Evolutionary conservation across 2,329 filamentous ascomycete species (phyloP).

Genomic region (Thermomyces lanuginosus): DNA sequence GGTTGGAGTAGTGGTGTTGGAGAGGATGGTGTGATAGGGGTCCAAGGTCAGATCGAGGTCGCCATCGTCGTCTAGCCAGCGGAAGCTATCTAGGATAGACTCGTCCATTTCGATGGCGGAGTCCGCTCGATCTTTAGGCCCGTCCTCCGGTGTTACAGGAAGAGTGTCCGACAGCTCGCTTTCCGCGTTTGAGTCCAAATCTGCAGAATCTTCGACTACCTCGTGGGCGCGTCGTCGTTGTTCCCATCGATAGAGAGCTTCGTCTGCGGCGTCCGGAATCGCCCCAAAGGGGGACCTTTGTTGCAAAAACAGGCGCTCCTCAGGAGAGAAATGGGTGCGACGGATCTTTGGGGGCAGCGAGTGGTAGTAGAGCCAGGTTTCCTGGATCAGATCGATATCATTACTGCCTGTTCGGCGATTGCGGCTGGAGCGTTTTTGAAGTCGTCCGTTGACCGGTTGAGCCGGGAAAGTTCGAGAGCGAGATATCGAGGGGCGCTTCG

Average conservation of each 20-base stretch:
- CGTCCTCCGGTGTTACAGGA: conserved; percentile 8
- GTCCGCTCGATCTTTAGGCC: conserved; percentile 13
- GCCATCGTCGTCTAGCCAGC: conserved; percentile 58
- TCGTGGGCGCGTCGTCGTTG: conserved; percentile 19
- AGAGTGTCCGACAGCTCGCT: too few species aligned
- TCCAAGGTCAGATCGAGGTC: conserved; percentile 55
- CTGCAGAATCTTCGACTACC: conserved; percentile 1
- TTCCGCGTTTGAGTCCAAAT: conserved; percentile 1
- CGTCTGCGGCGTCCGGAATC: conserved; percentile 43
- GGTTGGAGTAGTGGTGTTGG: conserved; percentile 26
- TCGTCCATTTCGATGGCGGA: conserved; percentile 30
- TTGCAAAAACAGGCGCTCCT: conserved; percentile 45
- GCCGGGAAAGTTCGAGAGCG: too few species aligned
- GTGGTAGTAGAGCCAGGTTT: conserved; percentile 52
- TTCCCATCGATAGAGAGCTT: conserved; percentile 37
- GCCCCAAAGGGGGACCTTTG: conserved; percentile 37
- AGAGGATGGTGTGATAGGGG: conserved; percentile 51
- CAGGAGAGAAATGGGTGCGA: conserved; percentile 50
- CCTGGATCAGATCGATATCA: conserved; percentile 27
- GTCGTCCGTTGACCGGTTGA: too few species aligned
- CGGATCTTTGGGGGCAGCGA: conserved; percentile 57
- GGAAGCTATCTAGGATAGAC: conserved; percentile 50
- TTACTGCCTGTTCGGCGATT: conserved; percentile 22
- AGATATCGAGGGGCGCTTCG: too few species aligned
- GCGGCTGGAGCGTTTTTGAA: conserved; percentile 6